Conservation (phyloP, 441 rosid species). For the Pelargonium fulgidum region DNA sequence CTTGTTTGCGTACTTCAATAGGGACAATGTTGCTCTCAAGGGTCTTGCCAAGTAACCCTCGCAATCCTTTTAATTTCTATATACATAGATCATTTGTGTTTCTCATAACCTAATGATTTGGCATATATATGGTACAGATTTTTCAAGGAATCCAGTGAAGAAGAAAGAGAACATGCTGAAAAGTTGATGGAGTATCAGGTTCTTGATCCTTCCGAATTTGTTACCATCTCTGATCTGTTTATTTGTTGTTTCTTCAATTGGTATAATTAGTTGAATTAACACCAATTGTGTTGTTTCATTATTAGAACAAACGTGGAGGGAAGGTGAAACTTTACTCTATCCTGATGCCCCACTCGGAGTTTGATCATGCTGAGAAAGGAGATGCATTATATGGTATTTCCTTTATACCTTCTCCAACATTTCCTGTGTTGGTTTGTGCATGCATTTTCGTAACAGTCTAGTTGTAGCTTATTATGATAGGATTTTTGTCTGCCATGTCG, state of each 20-base stretch:
- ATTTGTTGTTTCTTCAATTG: no score
- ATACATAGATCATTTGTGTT: neutral
- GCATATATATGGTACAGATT: conserved; percentile 35
- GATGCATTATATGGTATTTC: conserved; percentile 78
- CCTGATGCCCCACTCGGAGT: conserved; percentile 59
- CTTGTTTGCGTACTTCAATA: conserved; percentile 81
- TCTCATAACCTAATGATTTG: neutral
- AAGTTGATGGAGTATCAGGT: conserved; percentile 94
- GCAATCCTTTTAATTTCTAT: neutral
- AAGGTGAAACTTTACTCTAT: conserved; percentile 71
- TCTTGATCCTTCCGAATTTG: no score
- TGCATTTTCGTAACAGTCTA: conserved; percentile 16
- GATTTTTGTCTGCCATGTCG: neutral
- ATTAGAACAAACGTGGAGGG: conserved; percentile 81
- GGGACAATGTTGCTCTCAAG: conserved; percentile 80
- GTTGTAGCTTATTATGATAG: neutral
- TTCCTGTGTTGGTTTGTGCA: no score
- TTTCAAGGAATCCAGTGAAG: conserved; percentile 90
- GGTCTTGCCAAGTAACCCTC: conserved; percentile 73
- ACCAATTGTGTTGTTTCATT: neutral
- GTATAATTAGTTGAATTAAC: no score
- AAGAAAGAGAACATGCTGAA: conserved; percentile 92
- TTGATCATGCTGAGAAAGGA: conserved; percentile 88
- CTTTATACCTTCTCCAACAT: no score
- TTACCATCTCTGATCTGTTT: no score